These are phyloP conservation scores for Lactarius psammicola DNA, from an alignment of 768 basidiomycete species.

Conservation along the genomic window DNA sequence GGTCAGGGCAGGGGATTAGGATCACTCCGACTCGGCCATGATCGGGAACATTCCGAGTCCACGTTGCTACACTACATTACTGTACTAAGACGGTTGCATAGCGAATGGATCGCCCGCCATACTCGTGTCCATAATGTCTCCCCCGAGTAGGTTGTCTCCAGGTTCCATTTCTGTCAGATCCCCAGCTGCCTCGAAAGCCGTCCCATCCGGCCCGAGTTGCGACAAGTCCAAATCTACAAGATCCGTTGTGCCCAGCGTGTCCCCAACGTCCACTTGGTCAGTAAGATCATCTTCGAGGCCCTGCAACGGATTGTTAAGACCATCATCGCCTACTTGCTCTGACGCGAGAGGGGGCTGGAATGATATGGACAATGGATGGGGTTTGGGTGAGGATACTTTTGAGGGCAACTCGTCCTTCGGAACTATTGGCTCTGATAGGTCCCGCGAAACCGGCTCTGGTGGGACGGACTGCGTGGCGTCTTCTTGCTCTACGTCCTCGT, in stretches of 20 bases:
- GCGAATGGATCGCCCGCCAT: conserved; percentile 57
- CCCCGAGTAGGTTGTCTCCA: conserved; percentile 55
- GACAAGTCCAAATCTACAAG: conserved; percentile 62
- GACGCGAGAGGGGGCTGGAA: conserved; percentile 45
- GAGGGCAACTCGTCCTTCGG: conserved; percentile 50
- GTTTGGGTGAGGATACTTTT: conserved; percentile 66
- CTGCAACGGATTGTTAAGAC: conserved; percentile 56
- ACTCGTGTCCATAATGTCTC: conserved; percentile 55
- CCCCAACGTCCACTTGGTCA: conserved; percentile 36
- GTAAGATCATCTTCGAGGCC: conserved; percentile 49
- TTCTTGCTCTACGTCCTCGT: conserved; percentile 74
- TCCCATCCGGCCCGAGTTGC: conserved; percentile 61
- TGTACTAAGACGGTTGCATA: neutral
- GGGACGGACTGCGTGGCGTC: conserved; percentile 47
- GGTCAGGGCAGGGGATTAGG: neutral
- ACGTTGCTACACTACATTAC: conserved; percentile 9
- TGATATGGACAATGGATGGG: conserved; percentile 58
- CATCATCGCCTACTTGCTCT: conserved; percentile 30
- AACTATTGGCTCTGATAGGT: conserved; percentile 39
- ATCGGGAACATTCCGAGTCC: neutral
- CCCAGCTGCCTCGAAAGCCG: conserved; percentile 51
- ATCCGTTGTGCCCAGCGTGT: conserved; percentile 33
- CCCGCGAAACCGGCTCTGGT: conserved; percentile 40
- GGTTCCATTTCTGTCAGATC: conserved; percentile 58
- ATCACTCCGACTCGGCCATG: too few relatives aligned